Conservation (phyloP, 257 asterid species). For the Nicotiana attenuata region DNA sequence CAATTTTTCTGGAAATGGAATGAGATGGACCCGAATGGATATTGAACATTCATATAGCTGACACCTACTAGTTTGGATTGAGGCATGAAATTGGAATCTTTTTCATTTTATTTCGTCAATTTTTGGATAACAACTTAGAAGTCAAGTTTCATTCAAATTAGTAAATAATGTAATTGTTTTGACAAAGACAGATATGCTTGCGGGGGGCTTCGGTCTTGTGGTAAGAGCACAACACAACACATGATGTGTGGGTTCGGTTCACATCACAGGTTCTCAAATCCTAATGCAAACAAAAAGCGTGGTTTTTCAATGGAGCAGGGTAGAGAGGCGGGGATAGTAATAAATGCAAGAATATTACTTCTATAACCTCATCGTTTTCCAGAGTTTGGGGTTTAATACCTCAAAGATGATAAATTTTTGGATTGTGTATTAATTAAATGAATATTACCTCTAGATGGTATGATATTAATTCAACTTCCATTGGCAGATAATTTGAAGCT, state of each 20-base stretch:
- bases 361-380: neutral
- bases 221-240: no score
- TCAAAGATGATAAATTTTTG: neutral
- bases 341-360: neutral
- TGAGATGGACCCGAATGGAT: neutral
- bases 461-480: neutral
- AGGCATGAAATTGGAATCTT: neutral
- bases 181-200: no score
- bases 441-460: neutral
- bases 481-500: slow-evolving; percentile 39
- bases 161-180: neutral
- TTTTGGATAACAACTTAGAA: neutral
- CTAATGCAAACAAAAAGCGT: no score
- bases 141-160: neutral
- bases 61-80: neutral
- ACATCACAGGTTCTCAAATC: no score
- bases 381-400: neutral
- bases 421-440: neutral
- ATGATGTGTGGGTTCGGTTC: no score
- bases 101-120: neutral
- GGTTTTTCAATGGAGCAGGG: no score
- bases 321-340: neutral
- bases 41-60: neutral
- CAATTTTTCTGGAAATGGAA: neutral
- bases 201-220: no score